Percentiles rank a stretch among this genome's conserved stretches.
These are phyloP conservation scores for Penicillium antarcticum DNA, from an alignment of 495 filamentous ascomycete genomes.

Conservation along the genomic window DNA sequence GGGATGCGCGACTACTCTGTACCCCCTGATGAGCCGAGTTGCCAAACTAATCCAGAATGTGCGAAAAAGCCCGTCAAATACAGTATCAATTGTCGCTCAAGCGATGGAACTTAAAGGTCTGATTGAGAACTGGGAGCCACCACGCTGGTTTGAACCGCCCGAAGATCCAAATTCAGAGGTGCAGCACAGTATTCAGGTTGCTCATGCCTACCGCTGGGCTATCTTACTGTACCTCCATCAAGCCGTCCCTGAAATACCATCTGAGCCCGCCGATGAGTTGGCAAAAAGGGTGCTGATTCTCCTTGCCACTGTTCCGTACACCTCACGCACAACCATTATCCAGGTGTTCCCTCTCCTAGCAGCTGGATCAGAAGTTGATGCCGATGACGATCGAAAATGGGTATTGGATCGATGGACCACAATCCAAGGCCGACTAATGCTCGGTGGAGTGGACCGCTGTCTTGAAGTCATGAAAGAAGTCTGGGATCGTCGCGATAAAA, in stretches of 20 bases:
- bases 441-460: slow-evolving; percentile 69
- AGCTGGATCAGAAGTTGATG: slow-evolving; percentile 65
- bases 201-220: slow-evolving; percentile 74
- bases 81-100: slow-evolving; percentile 58
- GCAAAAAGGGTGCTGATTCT: slow-evolving; percentile 60
- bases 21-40: slow-evolving; percentile 69
- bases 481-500: slow-evolving; percentile 57
- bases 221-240: slow-evolving; percentile 75
- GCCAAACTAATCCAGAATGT: slow-evolving; percentile 67
- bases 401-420: slow-evolving; percentile 62
- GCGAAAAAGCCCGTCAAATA: slow-evolving; percentile 54
- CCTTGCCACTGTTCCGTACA: slow-evolving; percentile 61
- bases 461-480: slow-evolving; percentile 76
- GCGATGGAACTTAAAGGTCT: slow-evolving; percentile 62
- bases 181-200: slow-evolving; percentile 66
- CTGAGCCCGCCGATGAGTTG: slow-evolving; percentile 51
- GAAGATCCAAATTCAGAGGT: slow-evolving; percentile 66
- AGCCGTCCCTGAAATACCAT: slow-evolving; percentile 73
- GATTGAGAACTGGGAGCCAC: slow-evolving; percentile 64
- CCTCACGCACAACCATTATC: slow-evolving; percentile 65
- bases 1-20: slow-evolving; percentile 70
- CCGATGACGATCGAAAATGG: slow-evolving; percentile 64
- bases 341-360: slow-evolving; percentile 75
- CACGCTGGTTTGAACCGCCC: slow-evolving; percentile 54
- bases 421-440: slow-evolving; percentile 63